Evolutionary conservation across 768 basidiomycete species (phyloP).

Genomic region (Agrocybe praecox): DNA sequence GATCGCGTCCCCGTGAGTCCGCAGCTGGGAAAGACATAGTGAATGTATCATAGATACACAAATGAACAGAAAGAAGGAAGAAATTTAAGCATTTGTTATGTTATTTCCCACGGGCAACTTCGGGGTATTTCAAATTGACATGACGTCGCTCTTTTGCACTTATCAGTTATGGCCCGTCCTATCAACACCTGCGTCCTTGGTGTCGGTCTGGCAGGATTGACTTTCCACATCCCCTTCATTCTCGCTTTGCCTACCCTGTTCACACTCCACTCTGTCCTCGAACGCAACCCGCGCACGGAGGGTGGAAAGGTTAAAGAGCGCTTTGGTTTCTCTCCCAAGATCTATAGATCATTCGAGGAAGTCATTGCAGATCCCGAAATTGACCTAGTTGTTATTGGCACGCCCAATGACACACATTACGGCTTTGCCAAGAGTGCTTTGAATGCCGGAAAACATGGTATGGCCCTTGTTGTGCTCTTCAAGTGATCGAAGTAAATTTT

Average conservation of each 20-base stretch:
- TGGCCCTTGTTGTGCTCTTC: constrained; percentile 7
- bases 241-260: constrained; percentile 72
- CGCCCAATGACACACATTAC: constrained; percentile 78
- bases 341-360: constrained; percentile 61
- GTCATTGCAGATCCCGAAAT: constrained; percentile 65
- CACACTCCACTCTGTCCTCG: constrained; percentile 72
- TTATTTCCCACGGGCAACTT: background rate
- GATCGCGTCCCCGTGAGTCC: constrained; percentile 8
- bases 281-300: constrained; percentile 62
- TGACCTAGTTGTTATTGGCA: constrained; percentile 69
- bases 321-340: constrained; percentile 59
- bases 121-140: background rate
- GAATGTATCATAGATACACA: background rate
- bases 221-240: constrained; percentile 83
- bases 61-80: background rate
- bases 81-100: background rate
- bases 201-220: constrained; percentile 73
- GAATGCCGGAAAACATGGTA: constrained; percentile 75
- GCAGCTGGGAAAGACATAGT: background rate
- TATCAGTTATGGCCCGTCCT: constrained; percentile 39
- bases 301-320: constrained; percentile 68
- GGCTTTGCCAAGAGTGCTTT: constrained; percentile 64
- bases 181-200: constrained; percentile 76
- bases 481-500: background rate
- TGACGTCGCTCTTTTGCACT: background rate